Conservation (phyloP, 768 basidiomycete species). For the Gelatoporia subvermispora region DNA sequence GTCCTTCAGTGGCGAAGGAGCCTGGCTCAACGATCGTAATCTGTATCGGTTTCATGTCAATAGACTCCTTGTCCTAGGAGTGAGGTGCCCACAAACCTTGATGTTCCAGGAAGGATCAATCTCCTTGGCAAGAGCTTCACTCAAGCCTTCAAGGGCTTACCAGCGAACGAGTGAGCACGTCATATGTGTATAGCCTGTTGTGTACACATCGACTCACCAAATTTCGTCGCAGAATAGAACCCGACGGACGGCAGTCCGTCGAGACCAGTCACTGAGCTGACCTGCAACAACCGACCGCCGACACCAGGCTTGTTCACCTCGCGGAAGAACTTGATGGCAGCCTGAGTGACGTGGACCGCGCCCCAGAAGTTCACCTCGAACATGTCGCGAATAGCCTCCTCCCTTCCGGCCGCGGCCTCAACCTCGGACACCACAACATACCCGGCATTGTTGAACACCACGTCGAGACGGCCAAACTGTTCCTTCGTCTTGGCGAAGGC, state of each 20-base stretch:
- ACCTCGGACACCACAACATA: conserved; percentile 20
- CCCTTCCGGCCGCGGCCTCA: conserved; percentile 15
- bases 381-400: conserved; percentile 3
- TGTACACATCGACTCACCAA: conserved; percentile 11
- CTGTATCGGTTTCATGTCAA: not conserved
- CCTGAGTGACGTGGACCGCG: conserved; percentile 23
- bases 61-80: not conserved
- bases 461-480: conserved; percentile 28
- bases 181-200: conserved; percentile 5
- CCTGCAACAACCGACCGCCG: conserved; percentile 32
- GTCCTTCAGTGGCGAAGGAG: conserved; percentile 4
- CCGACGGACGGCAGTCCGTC: conserved; percentile 5
- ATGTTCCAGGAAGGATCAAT: conserved; percentile 34
- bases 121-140: conserved; percentile 23
- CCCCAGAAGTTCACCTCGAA: conserved; percentile 26
- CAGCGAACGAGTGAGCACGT: not conserved
- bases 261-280: conserved; percentile 25
- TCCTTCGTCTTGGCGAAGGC: conserved; percentile 17
- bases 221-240: conserved; percentile 8
- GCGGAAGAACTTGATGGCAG: conserved; percentile 30
- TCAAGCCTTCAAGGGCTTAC: conserved; percentile 29
- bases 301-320: conserved; percentile 29
- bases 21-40: conserved; percentile 9
- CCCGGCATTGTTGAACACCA: conserved; percentile 31
- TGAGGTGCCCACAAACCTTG: conserved; percentile 19